phyloP scores from a whole-genome alignment of 345 rosid species.

The Lagerstroemia speciosa region DNA sequence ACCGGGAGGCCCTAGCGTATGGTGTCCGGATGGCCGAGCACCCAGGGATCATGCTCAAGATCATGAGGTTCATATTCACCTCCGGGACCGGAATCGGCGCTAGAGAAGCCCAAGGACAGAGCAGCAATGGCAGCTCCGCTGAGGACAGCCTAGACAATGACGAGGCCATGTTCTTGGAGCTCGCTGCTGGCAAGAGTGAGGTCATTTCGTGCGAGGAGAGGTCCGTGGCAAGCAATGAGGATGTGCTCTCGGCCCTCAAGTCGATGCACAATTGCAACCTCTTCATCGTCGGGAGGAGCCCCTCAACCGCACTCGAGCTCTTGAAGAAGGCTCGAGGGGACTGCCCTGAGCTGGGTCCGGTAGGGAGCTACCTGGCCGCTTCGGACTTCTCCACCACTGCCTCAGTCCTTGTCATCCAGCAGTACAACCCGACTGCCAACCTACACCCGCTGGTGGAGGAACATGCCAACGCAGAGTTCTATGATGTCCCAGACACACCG shows the following conservation, averaged over 20 bases:
- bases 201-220: not conserved
- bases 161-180: constrained; percentile 2
- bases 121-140: not conserved
- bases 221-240: not conserved
- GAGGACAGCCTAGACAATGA: not conserved
- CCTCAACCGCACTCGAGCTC: not conserved
- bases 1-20: constrained; percentile 26
- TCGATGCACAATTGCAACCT: constrained; percentile 9
- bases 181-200: constrained; percentile 7
- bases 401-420: constrained; percentile 28
- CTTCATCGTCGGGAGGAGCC: constrained; percentile 19
- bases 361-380: constrained; percentile 22
- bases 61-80: constrained; percentile 9
- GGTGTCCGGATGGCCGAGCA: constrained; percentile 17
- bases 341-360: constrained; percentile 20
- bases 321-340: constrained; percentile 12
- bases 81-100: not conserved
- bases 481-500: constrained; percentile 15
- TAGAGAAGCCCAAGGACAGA: not conserved
- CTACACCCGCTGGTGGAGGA: constrained; percentile 8
- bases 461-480: not conserved
- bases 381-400: constrained; percentile 11
- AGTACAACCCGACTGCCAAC: constrained; percentile 6
- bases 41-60: constrained; percentile 7
- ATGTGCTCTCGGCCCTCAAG: constrained; percentile 6